Conservation (phyloP, 352 stramenopile species). For the Pythium dissotocum region DNA sequence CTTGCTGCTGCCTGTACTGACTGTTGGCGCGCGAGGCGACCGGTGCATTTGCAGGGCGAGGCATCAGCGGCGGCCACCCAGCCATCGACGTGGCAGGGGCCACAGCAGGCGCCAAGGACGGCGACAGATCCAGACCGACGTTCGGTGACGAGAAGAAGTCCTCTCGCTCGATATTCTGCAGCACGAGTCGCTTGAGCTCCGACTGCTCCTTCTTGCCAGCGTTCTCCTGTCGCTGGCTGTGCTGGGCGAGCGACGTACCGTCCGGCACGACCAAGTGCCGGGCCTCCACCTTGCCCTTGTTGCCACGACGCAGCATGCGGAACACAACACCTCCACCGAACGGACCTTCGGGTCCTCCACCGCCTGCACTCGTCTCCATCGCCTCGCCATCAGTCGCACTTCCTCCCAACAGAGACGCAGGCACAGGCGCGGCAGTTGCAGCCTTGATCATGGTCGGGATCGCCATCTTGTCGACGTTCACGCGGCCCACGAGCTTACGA, state of each 20-base stretch:
- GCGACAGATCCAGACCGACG: slow-evolving; percentile 5
- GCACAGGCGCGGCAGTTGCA: slow-evolving; percentile 24
- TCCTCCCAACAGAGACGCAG: not conserved
- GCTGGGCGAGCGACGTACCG: slow-evolving; percentile 92
- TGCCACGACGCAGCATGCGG: slow-evolving; percentile 94
- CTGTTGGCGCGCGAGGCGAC: slow-evolving; percentile 3
- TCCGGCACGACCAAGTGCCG: slow-evolving; percentile 92
- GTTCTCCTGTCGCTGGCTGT: slow-evolving; percentile 87
- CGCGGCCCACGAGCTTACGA: slow-evolving; percentile 56
- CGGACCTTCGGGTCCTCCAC: slow-evolving; percentile 33
- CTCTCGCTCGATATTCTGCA: slow-evolving; percentile 86
- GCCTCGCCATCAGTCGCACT: not conserved
- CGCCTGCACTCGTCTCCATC: not conserved
- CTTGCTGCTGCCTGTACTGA: slow-evolving; percentile 18
- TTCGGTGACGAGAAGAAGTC: slow-evolving; percentile 53
- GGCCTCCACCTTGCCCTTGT: slow-evolving; percentile 96
- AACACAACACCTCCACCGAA: slow-evolving; percentile 78
- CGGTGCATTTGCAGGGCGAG: slow-evolving; percentile 1
- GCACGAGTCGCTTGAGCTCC: slow-evolving; percentile 86
- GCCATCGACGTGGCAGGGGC: slow-evolving; percentile 16
- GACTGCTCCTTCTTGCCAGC: slow-evolving; percentile 84
- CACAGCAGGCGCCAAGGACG: slow-evolving; percentile 23
- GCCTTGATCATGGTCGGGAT: slow-evolving; percentile 82
- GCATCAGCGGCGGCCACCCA: slow-evolving; percentile 10
- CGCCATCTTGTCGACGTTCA: slow-evolving; percentile 89